Evolutionary conservation across 2,329 filamentous ascomycete species (phyloP).

Genomic region (Fusarium sp.): DNA sequence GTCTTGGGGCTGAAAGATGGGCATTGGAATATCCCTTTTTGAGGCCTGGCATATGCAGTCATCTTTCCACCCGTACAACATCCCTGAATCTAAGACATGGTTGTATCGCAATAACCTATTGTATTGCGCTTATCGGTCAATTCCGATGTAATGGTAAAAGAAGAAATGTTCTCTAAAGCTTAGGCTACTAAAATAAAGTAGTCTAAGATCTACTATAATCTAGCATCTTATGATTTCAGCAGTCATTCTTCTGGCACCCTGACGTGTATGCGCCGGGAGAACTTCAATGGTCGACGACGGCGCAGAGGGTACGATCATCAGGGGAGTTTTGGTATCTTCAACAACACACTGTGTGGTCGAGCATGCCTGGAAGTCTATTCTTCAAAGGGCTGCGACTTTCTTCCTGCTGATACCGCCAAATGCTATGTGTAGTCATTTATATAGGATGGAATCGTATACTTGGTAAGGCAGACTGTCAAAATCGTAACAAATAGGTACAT

Average conservation of each 20-base stretch:
- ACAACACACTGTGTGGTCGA: fast-evolving
- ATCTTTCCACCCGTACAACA: background rate
- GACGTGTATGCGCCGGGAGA: too few relatives aligned
- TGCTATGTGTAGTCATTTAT: background rate
- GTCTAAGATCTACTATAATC: too few relatives aligned
- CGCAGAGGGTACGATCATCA: background rate
- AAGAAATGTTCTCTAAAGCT: too few relatives aligned
- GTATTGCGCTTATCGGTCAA: background rate
- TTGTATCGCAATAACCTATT: background rate
- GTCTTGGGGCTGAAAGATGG: background rate
- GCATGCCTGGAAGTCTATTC: background rate
- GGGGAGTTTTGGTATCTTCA: background rate
- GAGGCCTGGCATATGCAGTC: background rate
- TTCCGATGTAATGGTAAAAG: background rate
- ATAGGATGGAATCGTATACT: background rate
- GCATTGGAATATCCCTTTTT: background rate
- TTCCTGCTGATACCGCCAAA: background rate
- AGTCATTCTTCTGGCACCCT: too few relatives aligned
- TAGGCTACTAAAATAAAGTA: too few relatives aligned
- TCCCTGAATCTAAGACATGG: background rate
- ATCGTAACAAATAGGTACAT: background rate
- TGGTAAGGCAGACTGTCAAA: background rate
- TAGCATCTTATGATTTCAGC: too few relatives aligned
- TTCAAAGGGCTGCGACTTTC: background rate
- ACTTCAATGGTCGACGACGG: background rate